Conservation (phyloP, 345 rosid species). For the Populus nigra region DNA sequence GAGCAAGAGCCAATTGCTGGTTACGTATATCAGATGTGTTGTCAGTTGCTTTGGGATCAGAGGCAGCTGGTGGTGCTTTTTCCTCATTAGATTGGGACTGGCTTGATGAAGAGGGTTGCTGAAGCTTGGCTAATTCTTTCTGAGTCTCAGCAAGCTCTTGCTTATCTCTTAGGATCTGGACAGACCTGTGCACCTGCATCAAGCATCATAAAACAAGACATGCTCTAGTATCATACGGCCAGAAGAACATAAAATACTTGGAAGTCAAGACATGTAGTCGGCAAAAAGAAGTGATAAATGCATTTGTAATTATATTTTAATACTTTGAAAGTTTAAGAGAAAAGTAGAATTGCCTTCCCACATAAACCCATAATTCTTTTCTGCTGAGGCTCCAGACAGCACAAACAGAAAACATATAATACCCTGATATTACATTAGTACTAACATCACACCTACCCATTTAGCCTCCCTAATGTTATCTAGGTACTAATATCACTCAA, state of each 20-base stretch:
- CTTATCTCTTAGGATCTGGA: slow-evolving; percentile 94
- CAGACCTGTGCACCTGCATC: slow-evolving; percentile 91
- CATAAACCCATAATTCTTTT: neutral
- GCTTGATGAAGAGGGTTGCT: slow-evolving; percentile 62
- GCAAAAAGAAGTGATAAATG: neutral
- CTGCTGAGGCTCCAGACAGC: neutral
- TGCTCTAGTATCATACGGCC: slow-evolving; percentile 1
- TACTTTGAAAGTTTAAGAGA: neutral
- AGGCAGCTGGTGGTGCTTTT: slow-evolving; percentile 52
- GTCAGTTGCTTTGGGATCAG: slow-evolving; percentile 60
- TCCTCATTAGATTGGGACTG: slow-evolving; percentile 77
- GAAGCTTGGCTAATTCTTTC: slow-evolving; percentile 90
- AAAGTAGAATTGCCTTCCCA: neutral
- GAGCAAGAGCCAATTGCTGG: slow-evolving; percentile 87
- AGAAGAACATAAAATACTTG: neutral
- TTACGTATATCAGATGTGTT: slow-evolving; percentile 55
- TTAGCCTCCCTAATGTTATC: neutral
- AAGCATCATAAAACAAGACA: slow-evolving; percentile 11
- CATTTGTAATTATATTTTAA: neutral
- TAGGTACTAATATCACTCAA: neutral
- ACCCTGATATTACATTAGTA: neutral
- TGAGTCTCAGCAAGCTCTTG: slow-evolving; percentile 96
- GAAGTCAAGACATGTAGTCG: neutral
- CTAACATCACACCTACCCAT: neutral
- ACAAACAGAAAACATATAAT: neutral